Evolutionary conservation across 345 rosid genomes (phyloP).

Genomic region (Eucalyptus regnans): DNA sequence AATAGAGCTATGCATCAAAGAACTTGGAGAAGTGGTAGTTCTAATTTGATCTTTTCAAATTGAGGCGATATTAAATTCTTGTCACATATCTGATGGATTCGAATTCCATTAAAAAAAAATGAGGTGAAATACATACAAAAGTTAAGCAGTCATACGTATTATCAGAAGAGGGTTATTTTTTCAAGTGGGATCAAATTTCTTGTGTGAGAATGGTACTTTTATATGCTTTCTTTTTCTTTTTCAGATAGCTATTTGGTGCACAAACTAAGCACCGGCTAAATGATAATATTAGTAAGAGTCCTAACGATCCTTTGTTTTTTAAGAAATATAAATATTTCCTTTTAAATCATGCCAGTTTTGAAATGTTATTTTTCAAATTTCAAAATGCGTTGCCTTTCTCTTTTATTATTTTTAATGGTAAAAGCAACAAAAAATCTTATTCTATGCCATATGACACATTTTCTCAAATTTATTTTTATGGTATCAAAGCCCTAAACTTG

Average conservation of each 20-base stretch:
- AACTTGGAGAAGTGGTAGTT: fast-evolving
- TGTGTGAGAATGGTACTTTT: background rate
- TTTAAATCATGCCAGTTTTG: fast-evolving
- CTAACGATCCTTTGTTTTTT: background rate
- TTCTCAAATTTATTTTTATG: too few species aligned
- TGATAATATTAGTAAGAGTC: fast-evolving
- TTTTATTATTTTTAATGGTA: background rate
- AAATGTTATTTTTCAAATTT: background rate
- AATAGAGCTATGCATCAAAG: background rate
- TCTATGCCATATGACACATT: too few species aligned
- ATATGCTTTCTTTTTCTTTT: fast-evolving
- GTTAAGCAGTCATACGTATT: background rate
- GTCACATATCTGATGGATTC: background rate
- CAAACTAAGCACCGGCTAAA: fast-evolving
- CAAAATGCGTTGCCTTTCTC: background rate
- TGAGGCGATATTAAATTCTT: background rate
- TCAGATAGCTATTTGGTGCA: fast-evolving
- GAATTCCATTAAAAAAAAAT: background rate
- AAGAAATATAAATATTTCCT: fast-evolving
- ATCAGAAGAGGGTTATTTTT: background rate
- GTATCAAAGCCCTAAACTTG: fast-evolving
- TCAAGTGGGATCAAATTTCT: fast-evolving
- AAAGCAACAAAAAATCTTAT: too few species aligned
- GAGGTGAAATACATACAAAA: background rate
- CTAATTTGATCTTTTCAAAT: background rate